These are phyloP conservation scores for Oryza brachyantha DNA, from an alignment of 176 grass and related monocot genomes.

Conservation along the genomic window DNA sequence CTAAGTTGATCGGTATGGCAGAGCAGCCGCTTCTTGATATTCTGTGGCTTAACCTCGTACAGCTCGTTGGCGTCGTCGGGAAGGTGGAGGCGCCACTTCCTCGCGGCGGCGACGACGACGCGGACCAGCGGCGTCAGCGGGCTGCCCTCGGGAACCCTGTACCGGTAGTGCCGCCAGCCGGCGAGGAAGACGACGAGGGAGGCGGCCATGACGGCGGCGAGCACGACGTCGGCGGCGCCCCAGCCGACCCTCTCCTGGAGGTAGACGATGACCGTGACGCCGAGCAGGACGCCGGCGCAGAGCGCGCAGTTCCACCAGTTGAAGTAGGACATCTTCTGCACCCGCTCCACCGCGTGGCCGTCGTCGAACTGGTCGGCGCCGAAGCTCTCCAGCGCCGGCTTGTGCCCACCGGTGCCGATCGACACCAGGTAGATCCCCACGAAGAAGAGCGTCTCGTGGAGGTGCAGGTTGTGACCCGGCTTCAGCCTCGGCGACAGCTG, in stretches of 20 bases:
- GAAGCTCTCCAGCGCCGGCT: constrained; percentile 86
- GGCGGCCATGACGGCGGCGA: constrained; percentile 49
- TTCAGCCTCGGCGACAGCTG: constrained; percentile 41
- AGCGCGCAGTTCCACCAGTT: constrained; percentile 93
- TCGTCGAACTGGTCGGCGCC: constrained; percentile 95
- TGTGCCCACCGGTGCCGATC: constrained; percentile 67
- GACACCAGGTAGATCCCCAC: constrained; percentile 70
- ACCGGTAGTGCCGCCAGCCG: constrained; percentile 50
- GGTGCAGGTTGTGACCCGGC: constrained; percentile 17
- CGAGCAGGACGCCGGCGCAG: constrained; percentile 56
- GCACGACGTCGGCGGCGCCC: constrained; percentile 55
- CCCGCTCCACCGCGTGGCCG: constrained; percentile 46
- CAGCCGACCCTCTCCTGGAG: constrained; percentile 51
- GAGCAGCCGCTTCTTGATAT: constrained; percentile 49
- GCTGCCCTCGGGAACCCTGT: constrained; percentile 52
- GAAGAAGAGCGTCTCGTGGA: constrained; percentile 61
- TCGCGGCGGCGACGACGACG: constrained; percentile 47
- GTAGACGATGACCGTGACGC: constrained; percentile 62
- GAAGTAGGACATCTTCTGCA: constrained; percentile 96
- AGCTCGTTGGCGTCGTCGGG: constrained; percentile 45
- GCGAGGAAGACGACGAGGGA: constrained; percentile 58
- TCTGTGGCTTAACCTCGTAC: constrained; percentile 42
- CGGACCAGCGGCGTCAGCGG: constrained; percentile 60
- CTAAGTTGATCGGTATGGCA: constrained; percentile 56
- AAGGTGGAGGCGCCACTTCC: constrained; percentile 50